phyloP scores from a whole-genome alignment of 148 eudicot genomes.

The Pouteria glomerata region DNA sequence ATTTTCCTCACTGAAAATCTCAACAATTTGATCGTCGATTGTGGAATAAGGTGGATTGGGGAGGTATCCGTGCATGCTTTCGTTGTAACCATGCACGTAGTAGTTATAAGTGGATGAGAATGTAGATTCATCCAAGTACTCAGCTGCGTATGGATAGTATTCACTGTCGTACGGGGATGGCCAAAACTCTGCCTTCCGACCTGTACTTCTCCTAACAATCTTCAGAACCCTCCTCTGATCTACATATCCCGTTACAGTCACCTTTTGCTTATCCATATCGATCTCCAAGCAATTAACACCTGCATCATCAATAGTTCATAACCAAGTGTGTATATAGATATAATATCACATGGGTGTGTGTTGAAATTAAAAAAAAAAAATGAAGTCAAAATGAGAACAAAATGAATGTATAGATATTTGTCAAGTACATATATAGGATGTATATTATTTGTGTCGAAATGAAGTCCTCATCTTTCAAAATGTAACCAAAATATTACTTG shows the following conservation, averaged over 20 bases:
- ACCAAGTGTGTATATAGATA: no score
- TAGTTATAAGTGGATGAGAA: slow-evolving; percentile 38
- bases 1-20: slow-evolving; percentile 34
- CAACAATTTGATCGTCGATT: slow-evolving; percentile 19
- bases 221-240: slow-evolving; percentile 37
- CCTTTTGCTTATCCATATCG: slow-evolving; percentile 50
- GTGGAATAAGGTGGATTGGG: slow-evolving; percentile 21
- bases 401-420: no score
- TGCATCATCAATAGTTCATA: no score
- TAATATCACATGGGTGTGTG: no score
- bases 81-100: slow-evolving; percentile 38
- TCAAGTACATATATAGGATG: no score
- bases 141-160: slow-evolving; percentile 33
- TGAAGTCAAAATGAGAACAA: no score
- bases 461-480: no score
- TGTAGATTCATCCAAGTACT: slow-evolving; percentile 29
- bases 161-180: slow-evolving; percentile 33
- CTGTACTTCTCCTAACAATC: slow-evolving; percentile 40
- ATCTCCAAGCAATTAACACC: slow-evolving; percentile 42
- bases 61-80: slow-evolving; percentile 31
- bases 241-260: slow-evolving; percentile 33
- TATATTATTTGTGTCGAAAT: no score
- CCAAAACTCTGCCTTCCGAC: slow-evolving; percentile 42
- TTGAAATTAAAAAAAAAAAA: no score
- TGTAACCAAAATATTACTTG: no score